These are phyloP conservation scores for Rhizopus sp. DNA, from an alignment of 371 early-diverging fungal genomes.

Conservation along the genomic window DNA sequence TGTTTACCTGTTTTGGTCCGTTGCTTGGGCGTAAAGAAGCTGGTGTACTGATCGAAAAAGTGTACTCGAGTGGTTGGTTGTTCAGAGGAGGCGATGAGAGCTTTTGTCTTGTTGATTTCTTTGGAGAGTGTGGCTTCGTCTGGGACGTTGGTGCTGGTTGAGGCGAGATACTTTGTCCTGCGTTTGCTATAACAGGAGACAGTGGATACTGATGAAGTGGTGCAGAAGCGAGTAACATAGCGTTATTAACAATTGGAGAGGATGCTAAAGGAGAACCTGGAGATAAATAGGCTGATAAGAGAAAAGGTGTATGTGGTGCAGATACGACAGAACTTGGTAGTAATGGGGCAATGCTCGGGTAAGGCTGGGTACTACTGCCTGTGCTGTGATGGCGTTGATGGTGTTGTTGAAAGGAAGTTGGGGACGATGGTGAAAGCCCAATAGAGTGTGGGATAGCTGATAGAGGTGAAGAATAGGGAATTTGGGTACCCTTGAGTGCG, in stretches of 20 bases:
- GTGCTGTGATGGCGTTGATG: neutral
- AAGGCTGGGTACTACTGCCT: neutral
- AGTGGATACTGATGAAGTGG: slow-evolving; percentile 13
- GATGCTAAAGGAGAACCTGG: slow-evolving; percentile 1
- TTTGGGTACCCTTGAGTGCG: slow-evolving; percentile 31
- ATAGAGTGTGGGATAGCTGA: slow-evolving; percentile 1
- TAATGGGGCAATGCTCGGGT: slow-evolving; percentile 20
- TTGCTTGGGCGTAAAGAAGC: slow-evolving; percentile 28
- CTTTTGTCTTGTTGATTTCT: slow-evolving; percentile 2
- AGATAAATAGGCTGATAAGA: slow-evolving; percentile 11
- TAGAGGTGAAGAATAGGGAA: slow-evolving; percentile 20
- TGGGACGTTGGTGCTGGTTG: neutral
- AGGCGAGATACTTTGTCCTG: slow-evolving; percentile 1
- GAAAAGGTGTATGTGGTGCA: slow-evolving; percentile 3
- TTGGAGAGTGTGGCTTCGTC: slow-evolving; percentile 5
- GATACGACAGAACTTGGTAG: slow-evolving; percentile 1
- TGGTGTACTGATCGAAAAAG: slow-evolving; percentile 44
- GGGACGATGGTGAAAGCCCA: neutral
- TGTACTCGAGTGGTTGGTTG: slow-evolving; percentile 34
- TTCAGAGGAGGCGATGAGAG: neutral
- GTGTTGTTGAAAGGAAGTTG: slow-evolving; percentile 16
- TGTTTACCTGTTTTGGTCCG: slow-evolving; percentile 5
- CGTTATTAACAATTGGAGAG: slow-evolving; percentile 2
- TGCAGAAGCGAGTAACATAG: slow-evolving; percentile 7
- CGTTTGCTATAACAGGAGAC: slow-evolving; percentile 12